phyloP scores from a whole-genome alignment of 306 rosid genomes.

The Abrus precatorius region DNA sequence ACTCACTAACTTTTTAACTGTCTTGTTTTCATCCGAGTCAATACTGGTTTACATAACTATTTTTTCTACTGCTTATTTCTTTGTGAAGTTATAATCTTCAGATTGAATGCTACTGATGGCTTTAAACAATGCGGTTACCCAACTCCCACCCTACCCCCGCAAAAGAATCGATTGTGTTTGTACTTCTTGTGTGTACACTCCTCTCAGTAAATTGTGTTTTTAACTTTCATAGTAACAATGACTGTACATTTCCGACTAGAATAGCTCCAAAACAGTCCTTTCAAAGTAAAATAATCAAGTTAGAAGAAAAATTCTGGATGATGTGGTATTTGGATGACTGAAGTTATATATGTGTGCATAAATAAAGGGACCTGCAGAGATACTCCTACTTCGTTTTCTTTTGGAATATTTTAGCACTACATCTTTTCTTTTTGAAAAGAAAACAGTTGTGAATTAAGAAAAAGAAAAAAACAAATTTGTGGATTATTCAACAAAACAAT shows the following conservation, averaged over 20 bases:
- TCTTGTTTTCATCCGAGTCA: conserved; percentile 31
- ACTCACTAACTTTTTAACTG: conserved; percentile 13
- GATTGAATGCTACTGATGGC: conserved; percentile 21
- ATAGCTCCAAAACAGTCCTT: not conserved
- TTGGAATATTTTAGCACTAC: not conserved
- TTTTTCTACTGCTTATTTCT: not conserved
- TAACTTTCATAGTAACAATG: not conserved
- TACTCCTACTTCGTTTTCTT: not conserved
- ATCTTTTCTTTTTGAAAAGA: not conserved
- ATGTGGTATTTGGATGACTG: not conserved
- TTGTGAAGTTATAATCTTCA: conserved; percentile 23
- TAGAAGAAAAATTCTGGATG: not conserved
- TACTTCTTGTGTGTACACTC: not conserved
- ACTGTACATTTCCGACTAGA: conserved; percentile 7
- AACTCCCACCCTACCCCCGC: not conserved
- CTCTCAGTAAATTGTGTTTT: not conserved
- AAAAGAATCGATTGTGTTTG: conserved; percentile 16
- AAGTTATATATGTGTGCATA: not conserved
- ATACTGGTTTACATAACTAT: conserved; percentile 9
- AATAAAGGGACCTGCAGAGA: no score
- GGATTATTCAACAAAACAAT: not conserved
- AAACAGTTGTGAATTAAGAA: no score
- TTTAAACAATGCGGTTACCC: conserved; percentile 28
- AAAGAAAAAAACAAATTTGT: not conserved
- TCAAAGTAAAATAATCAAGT: not conserved